These are phyloP conservation scores for Apiotrichum mycotoxinovorans DNA, from an alignment of 1,284 basidiomycete genomes.

Conservation along the genomic window DNA sequence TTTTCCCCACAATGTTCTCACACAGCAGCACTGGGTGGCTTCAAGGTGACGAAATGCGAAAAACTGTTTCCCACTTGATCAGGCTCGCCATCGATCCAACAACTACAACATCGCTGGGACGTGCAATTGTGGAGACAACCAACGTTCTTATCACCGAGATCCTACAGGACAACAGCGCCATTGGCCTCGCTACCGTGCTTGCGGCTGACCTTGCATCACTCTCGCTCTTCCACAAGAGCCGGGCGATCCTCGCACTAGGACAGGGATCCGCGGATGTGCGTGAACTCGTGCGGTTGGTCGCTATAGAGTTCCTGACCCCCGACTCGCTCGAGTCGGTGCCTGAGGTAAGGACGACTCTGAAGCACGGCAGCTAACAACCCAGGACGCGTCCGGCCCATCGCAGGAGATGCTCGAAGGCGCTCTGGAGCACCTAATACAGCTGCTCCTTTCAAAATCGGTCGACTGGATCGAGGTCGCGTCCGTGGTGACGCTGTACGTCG, in stretches of 20 bases:
- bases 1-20: no score
- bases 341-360: not conserved
- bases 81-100: constrained; percentile 1
- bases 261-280: not conserved
- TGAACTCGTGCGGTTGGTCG: not conserved
- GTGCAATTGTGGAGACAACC: not conserved
- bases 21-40: not conserved
- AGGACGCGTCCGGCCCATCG: not conserved
- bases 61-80: not conserved
- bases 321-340: not conserved
- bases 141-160: not conserved
- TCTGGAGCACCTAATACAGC: not conserved
- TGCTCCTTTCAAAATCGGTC: not conserved
- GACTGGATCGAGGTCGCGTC: not conserved
- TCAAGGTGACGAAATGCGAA: not conserved
- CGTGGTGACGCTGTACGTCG: constrained; percentile 3
- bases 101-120: not conserved
- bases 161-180: not conserved
- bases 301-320: not conserved
- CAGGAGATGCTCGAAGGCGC: not conserved
- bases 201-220: not conserved
- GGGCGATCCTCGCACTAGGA: constrained; percentile 4
- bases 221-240: not conserved
- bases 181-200: not conserved
- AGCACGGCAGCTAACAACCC: not conserved